phyloP scores from a whole-genome alignment of 2,329 filamentous ascomycete species.

The Didymella arachidicola region DNA sequence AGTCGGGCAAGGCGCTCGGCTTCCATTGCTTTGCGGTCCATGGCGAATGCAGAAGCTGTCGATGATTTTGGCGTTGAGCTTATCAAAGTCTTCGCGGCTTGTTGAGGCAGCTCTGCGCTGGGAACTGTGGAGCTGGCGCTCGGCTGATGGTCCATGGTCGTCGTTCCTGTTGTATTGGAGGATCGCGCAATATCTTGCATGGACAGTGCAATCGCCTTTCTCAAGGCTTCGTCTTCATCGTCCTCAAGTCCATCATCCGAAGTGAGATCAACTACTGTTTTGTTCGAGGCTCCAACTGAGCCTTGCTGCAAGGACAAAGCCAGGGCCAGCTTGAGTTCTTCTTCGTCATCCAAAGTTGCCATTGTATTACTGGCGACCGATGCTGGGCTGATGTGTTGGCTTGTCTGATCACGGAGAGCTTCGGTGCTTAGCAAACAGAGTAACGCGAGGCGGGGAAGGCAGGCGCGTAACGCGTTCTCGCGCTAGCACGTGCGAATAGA shows the following conservation, averaged over 20 bases:
- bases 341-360: constrained; percentile 40
- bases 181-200: constrained; percentile 20
- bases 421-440: background rate
- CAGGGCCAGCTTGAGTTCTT: constrained; percentile 39
- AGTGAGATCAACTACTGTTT: constrained; percentile 28
- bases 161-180: background rate
- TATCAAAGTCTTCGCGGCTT: background rate
- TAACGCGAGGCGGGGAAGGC: background rate
- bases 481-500: constrained; percentile 33
- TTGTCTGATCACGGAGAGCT: background rate
- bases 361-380: constrained; percentile 20
- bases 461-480: constrained; percentile 25
- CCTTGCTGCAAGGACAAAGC: constrained; percentile 41
- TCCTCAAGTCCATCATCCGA: constrained; percentile 29
- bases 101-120: constrained; percentile 10
- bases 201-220: constrained; percentile 42
- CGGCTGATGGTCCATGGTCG: background rate
- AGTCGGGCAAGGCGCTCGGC: constrained; percentile 77
- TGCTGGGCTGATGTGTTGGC: background rate
- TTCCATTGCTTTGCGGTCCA: constrained; percentile 87
- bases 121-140: background rate
- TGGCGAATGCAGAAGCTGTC: constrained; percentile 47
- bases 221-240: constrained; percentile 33
- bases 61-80: background rate
- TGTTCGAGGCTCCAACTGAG: background rate